Evolutionary conservation across 768 basidiomycete genomes (phyloP), one percentile per base, ranked within the genome.

Genomic region (Erythrobasidium yunnanense): DNA sequence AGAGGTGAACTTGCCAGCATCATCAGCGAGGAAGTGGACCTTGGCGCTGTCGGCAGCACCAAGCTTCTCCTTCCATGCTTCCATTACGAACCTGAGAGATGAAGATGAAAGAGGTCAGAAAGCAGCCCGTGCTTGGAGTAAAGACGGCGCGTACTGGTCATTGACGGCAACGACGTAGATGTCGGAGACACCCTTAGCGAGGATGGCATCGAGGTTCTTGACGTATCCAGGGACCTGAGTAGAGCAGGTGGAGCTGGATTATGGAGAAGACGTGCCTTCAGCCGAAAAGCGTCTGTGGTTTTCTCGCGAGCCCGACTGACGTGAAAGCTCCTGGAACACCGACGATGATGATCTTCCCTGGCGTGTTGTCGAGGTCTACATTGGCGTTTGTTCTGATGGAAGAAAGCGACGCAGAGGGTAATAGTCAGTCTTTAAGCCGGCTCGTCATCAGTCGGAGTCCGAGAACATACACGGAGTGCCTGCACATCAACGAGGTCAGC

Each of bases 131-230:
- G 53, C 5, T 4, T 4, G 47, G 4, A 52, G n/a, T 4, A 11
- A 52, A 52, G 6, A 52, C 3, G 17, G 20, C 35, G 38, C 55
- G 55, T 5, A 56, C 4, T 20, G 22, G 46, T 63, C 60, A 32
- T 63, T 63, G n/a, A 63, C 60, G 2, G 60, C n/a, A 4, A 63
- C 60, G 60, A 63, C 60, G 23, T 63, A 63, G 30, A 63, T 33
- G 38, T 27, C 49, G 47, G 49, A 18, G 23, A 63, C 30, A n/a
- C 60, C 60, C 60, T 63, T 63, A 49, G 46, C 29, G 25, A 29
- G 60, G 47, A 63, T 50, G 22, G 11, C 52, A 6, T 63, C 42
- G 13, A 63, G 45, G 8, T 63, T 38, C 47, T 49, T 27, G 49
- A 63, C 52, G 60, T 63, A 63, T 6, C 49, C 60, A 4, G 60